Evolutionary conservation across 192 early-diverging fungal species (phyloP), one percentile per base, ranked within the genome.

Genomic region (Glomus cerebriforme): DNA sequence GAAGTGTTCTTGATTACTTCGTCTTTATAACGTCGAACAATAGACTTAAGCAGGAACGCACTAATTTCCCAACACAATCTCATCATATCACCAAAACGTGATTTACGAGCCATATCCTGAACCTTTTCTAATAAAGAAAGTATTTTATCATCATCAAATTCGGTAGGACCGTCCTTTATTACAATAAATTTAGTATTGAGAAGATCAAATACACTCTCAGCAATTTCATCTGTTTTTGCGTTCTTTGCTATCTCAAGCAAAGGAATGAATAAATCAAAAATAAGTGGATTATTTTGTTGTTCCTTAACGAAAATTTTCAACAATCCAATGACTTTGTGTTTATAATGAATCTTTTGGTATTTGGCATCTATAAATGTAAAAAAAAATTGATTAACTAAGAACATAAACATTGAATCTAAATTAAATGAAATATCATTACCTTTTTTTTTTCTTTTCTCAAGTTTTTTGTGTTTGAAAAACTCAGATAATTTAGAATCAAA

Each of bases 261-360:
- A 26, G 69, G 69, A 45, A 71, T 4, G 1, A 71, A 15, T 27
- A 71, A 34, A 8, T 71, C 69, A 27, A 71, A 71, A 71, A 71
- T 71, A 13, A 71, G 69, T 43, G 69, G 69, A 49, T 71, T 71
- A 1, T 29, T 49, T 43, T n/a, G 43, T 49, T 71, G 69, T 26
- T 29, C 19, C 27, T 27, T 37, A 19, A 71, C 39, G 49, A 71
- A 71, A 45, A 71, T 71, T 34, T 26, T 26, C 22, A 71, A 45
- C 43, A 71, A 26, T 47, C 69, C 69, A 71, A 71, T 71, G 10
- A 71, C 12, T 45, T 71, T 71, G 22, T 71, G 69, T 29, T 71
- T 71, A 47, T 45, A 71, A 7, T 71, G 69, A 27, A 71, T 24
- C 17, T 12, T 71, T 26, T 71, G 69, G 43, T 43, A n/a, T 47